Percentiles rank a stretch among this genome's conserved stretches.
Conservation (phyloP, 768 basidiomycete species). For the Russula compacta region DNA sequence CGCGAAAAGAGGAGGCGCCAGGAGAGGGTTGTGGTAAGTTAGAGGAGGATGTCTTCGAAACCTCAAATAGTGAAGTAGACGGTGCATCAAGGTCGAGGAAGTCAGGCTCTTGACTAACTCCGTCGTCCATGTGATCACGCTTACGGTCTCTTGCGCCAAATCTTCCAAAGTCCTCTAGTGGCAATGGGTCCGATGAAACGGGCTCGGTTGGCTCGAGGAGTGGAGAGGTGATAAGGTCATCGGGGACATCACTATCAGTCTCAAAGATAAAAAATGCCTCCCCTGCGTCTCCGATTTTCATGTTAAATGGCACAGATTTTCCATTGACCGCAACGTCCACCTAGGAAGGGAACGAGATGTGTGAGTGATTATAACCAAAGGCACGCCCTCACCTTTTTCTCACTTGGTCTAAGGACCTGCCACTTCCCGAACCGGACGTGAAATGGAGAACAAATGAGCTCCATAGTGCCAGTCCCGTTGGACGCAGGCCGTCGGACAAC, state of each 20-base stretch:
- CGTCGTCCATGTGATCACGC: conserved; percentile 18
- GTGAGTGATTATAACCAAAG: neutral
- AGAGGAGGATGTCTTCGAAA: neutral
- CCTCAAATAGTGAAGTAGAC: neutral
- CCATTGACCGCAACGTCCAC: conserved; percentile 88
- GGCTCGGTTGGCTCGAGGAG: conserved; percentile 58
- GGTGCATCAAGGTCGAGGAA: conserved; percentile 74
- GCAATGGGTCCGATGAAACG: conserved; percentile 24
- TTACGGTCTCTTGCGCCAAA: conserved; percentile 34
- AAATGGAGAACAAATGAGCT: conserved; percentile 88
- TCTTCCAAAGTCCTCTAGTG: conserved; percentile 28
- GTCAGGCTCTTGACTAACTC: conserved; percentile 51
- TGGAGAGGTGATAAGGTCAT: conserved; percentile 89
- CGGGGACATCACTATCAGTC: conserved; percentile 90
- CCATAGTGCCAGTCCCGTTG: conserved; percentile 51
- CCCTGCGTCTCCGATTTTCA: conserved; percentile 99
- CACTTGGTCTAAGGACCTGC: conserved; percentile 86
- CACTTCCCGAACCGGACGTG: conserved; percentile 98
- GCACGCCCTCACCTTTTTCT: conserved; percentile 66
- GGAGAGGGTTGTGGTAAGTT: neutral
- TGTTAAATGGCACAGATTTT: conserved; percentile 76
- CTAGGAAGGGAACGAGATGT: conserved; percentile 30
- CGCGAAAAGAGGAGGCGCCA: no score
- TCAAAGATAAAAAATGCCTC: conserved; percentile 99
- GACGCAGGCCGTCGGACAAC: conserved; percentile 73